Evolutionary conservation across 1,284 basidiomycete species (phyloP).

Genomic region (Hymenochaete sp.): DNA sequence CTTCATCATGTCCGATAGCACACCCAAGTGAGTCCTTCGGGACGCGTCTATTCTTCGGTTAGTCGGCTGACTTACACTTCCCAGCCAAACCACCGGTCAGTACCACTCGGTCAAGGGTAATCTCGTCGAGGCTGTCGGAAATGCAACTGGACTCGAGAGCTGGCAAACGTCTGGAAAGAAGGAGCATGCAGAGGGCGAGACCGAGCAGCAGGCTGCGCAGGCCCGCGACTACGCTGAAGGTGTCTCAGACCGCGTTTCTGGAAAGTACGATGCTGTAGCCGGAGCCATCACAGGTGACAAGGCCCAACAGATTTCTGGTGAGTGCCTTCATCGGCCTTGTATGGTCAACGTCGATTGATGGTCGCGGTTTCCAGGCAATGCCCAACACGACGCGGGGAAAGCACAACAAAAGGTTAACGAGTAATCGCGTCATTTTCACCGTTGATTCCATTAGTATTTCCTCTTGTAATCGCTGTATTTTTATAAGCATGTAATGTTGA

Average conservation of each 20-base stretch:
- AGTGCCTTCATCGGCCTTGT: neutral
- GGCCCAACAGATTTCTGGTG: conserved; percentile 47
- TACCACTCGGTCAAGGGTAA: conserved; percentile 53
- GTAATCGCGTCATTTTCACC: too few species aligned
- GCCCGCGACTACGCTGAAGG: conserved; percentile 52
- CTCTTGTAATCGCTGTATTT: too few species aligned
- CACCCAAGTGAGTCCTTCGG: too few species aligned
- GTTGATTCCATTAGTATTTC: too few species aligned
- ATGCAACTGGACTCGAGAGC: conserved; percentile 36
- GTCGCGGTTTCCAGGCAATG: conserved; percentile 35
- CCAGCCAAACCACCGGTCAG: conserved; percentile 56
- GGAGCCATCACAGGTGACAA: conserved; percentile 62
- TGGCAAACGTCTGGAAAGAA: conserved; percentile 54
- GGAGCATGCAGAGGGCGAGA: conserved; percentile 59
- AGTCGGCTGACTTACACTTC: too few species aligned
- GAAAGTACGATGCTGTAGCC: conserved; percentile 60
- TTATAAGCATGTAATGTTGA: too few species aligned
- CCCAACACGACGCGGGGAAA: conserved; percentile 51
- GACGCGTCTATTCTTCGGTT: too few species aligned
- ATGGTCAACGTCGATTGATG: too few species aligned
- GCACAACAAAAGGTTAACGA: conserved; percentile 47
- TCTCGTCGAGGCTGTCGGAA: conserved; percentile 49
- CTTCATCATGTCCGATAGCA: too few species aligned
- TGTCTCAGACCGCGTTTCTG: conserved; percentile 44
- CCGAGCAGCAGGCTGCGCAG: conserved; percentile 47